Evolutionary conservation across 2,329 filamentous ascomycete genomes (phyloP).

Genomic region (Cryphonectria radicalis): DNA sequence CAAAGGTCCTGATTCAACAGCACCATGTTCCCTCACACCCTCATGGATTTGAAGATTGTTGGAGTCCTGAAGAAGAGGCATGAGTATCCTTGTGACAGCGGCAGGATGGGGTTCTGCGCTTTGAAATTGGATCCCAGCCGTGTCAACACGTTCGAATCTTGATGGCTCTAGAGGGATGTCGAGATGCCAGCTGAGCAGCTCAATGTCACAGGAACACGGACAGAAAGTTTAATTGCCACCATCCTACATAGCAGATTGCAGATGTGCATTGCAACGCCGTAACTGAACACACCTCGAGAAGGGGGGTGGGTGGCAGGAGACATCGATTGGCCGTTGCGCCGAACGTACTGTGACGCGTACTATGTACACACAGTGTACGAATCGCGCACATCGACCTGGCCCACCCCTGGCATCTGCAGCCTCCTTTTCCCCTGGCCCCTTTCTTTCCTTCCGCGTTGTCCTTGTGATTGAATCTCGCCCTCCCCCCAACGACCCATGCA

Average conservation of each 20-base stretch:
- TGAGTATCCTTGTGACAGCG: not conserved
- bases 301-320: not conserved
- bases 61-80: not conserved
- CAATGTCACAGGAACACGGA: not conserved
- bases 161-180: not conserved
- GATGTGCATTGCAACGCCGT: not conserved
- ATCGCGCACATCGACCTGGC: not conserved
- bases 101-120: not conserved
- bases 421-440: slow-evolving; percentile 31
- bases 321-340: not conserved
- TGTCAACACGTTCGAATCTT: not conserved
- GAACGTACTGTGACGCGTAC: not conserved
- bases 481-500: not conserved
- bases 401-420: slow-evolving; percentile 31
- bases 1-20: not conserved
- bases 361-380: slow-evolving; percentile 2
- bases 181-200: not conserved
- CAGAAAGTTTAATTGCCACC: not conserved
- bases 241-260: not conserved
- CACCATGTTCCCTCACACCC: not conserved
- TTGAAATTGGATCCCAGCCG: not conserved
- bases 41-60: not conserved
- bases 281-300: not conserved
- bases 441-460: slow-evolving; percentile 20
- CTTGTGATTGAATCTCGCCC: slow-evolving; percentile 10